Percentiles rank a stretch among this genome's conserved stretches.
These are phyloP conservation scores for Wickerhamomyces sydowiorum DNA, from an alignment of 805 yeast species.

Conservation along the genomic window DNA sequence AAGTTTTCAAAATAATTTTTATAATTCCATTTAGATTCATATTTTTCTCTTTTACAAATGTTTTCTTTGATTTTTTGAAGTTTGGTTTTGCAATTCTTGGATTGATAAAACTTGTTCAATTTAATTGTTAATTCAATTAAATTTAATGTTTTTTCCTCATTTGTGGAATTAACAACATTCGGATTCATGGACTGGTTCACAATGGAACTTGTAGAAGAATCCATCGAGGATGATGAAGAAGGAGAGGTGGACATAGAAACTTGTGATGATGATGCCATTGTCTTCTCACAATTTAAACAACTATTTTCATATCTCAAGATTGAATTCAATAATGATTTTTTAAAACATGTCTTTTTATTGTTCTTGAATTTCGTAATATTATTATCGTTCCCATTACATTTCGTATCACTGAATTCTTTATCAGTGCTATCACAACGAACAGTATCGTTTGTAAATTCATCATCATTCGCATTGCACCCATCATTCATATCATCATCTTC, in stretches of 20 bases:
- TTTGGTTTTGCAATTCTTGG: constrained; percentile 3
- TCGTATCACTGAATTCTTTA: too few relatives aligned
- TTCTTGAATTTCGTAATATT: too few relatives aligned
- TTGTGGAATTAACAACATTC: not conserved
- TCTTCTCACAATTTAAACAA: not conserved
- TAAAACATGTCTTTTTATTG: constrained; percentile 4
- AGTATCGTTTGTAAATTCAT: not conserved
- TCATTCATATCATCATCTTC: not conserved
- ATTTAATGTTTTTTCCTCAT: constrained; percentile 12
- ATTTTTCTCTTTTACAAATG: constrained; percentile 6
- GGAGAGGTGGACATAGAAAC: too few relatives aligned
- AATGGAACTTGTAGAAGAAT: too few relatives aligned
- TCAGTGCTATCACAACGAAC: not conserved
- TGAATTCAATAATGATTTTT: constrained; percentile 16
- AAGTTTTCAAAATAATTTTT: constrained; percentile 28
- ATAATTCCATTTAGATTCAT: constrained; percentile 39
- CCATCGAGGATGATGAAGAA: too few relatives aligned
- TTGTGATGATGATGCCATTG: too few relatives aligned
- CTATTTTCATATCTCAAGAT: constrained; percentile 16
- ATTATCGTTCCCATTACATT: too few relatives aligned
- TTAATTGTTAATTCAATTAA: constrained; percentile 12
- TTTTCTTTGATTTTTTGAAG: constrained; percentile 6
- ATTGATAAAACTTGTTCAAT: constrained; percentile 14
- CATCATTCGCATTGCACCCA: not conserved
- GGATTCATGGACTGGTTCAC: not conserved